Conservation (phyloP, 2,329 filamentous ascomycete genomes). For the Aspergillus nomiae region DNA sequence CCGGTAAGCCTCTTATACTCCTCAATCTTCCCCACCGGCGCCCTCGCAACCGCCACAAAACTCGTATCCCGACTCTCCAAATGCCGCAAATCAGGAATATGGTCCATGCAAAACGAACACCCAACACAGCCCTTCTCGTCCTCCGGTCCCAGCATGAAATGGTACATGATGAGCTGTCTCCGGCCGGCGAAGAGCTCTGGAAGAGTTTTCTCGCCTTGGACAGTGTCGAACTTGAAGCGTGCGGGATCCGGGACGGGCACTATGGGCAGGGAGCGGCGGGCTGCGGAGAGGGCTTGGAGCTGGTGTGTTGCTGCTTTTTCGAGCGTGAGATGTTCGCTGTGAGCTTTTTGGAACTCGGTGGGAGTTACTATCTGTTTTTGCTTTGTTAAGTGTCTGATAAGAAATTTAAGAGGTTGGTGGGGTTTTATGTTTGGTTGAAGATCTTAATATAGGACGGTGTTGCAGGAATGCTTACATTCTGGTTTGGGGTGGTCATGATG, state of each 20-base stretch:
- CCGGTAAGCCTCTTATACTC: slow-evolving; percentile 41
- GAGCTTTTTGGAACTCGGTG: slow-evolving; percentile 16
- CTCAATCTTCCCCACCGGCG: slow-evolving; percentile 14
- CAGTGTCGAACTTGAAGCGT: slow-evolving; percentile 36
- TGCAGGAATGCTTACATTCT: not conserved
- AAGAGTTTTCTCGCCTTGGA: slow-evolving; percentile 25
- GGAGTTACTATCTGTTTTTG: not conserved
- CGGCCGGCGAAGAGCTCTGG: slow-evolving; percentile 29
- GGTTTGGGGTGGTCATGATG: not conserved
- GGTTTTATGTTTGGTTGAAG: no score
- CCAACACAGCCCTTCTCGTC: slow-evolving; percentile 40
- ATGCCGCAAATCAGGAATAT: slow-evolving; percentile 35
- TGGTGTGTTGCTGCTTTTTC: slow-evolving; percentile 19
- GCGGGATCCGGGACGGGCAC: slow-evolving; percentile 42
- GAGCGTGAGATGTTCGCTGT: slow-evolving; percentile 11
- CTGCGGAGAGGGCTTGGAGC: slow-evolving; percentile 26
- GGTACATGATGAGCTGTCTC: slow-evolving; percentile 41
- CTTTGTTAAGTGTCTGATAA: no score
- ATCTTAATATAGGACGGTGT: no score
- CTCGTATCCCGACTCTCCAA: slow-evolving; percentile 4
- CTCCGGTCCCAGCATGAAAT: slow-evolving; percentile 50
- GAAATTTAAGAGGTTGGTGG: no score
- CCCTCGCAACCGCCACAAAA: slow-evolving; percentile 5
- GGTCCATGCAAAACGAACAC: slow-evolving; percentile 44
- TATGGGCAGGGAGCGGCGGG: slow-evolving; percentile 43